A percentile compares a stretch with the other conserved stretches of the same genome.
Evolutionary conservation across 495 filamentous ascomycete species (phyloP).

Genomic region (Penicillium dipodomyicola): DNA sequence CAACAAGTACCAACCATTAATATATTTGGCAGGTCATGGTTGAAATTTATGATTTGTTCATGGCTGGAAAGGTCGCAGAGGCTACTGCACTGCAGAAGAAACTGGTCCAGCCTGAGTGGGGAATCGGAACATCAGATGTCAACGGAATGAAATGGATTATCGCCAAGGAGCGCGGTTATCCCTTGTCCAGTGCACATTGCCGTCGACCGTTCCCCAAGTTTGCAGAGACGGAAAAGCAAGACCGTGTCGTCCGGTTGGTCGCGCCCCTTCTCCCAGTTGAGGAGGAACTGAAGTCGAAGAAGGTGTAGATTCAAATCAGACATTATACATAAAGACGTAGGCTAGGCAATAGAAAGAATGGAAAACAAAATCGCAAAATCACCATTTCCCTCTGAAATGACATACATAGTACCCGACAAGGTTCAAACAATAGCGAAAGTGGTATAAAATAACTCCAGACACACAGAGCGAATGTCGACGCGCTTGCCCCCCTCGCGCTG

Average conservation of each 20-base stretch:
- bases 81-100: constrained; percentile 37
- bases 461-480: constrained; percentile 39
- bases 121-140: constrained; percentile 41
- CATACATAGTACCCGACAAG: not conserved
- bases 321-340: not conserved
- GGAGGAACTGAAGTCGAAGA: constrained; percentile 7
- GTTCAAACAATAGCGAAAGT: constrained; percentile 41
- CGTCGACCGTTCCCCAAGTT: constrained; percentile 40
- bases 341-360: not conserved
- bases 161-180: constrained; percentile 36
- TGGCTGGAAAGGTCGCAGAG: constrained; percentile 33
- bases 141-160: constrained; percentile 46
- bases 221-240: constrained; percentile 29
- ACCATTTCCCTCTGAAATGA: not conserved
- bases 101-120: constrained; percentile 38
- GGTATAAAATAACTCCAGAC: constrained; percentile 32
- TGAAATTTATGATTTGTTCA: constrained; percentile 35
- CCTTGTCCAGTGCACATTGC: constrained; percentile 35
- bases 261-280: not conserved
- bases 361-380: not conserved
- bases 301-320: not conserved
- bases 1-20: not conserved
- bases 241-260: constrained; percentile 4
- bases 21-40: constrained; percentile 10
- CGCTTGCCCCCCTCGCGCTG: constrained; percentile 40